Percentiles rank a stretch among this genome's conserved stretches.
Conservation (phyloP, 371 early-diverging fungal genomes). For the Neoconidiobolus thromboides region DNA sequence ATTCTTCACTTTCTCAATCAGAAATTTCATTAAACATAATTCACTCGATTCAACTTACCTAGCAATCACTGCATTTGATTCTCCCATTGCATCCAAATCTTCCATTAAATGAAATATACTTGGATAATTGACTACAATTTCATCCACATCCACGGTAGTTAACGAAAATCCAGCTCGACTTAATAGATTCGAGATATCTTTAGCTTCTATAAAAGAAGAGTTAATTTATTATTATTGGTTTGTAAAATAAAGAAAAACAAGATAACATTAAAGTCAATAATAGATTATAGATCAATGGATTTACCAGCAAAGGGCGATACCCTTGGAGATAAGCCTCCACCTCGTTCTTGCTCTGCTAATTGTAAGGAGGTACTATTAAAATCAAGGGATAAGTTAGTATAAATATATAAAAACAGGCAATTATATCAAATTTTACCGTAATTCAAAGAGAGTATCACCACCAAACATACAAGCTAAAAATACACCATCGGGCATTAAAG, state of each 20-base stretch:
- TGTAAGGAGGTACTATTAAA: slow-evolving; percentile 58
- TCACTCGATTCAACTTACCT: slow-evolving; percentile 19
- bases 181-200: slow-evolving; percentile 64
- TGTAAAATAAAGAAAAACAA: too few species aligned
- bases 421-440: slow-evolving; percentile 19
- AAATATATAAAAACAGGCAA: neutral
- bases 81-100: slow-evolving; percentile 86
- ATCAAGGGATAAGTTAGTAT: neutral
- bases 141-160: slow-evolving; percentile 88
- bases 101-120: slow-evolving; percentile 76
- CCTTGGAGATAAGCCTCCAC: slow-evolving; percentile 78
- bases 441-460: slow-evolving; percentile 85
- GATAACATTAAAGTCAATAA: neutral
- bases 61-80: slow-evolving; percentile 72
- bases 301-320: slow-evolving; percentile 78
- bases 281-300: neutral
- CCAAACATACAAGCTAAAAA: slow-evolving; percentile 87
- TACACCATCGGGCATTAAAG: slow-evolving; percentile 76
- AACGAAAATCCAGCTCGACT: slow-evolving; percentile 69
- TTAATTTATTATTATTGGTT: too few species aligned
- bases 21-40: slow-evolving; percentile 1
- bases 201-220: slow-evolving; percentile 24
- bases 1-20: neutral
- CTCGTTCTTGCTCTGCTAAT: slow-evolving; percentile 76
- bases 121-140: slow-evolving; percentile 80